Evolutionary conservation across 148 eudicot species (phyloP), one percentile per base, ranked within the genome.

Genomic region (Spergularia marina): DNA sequence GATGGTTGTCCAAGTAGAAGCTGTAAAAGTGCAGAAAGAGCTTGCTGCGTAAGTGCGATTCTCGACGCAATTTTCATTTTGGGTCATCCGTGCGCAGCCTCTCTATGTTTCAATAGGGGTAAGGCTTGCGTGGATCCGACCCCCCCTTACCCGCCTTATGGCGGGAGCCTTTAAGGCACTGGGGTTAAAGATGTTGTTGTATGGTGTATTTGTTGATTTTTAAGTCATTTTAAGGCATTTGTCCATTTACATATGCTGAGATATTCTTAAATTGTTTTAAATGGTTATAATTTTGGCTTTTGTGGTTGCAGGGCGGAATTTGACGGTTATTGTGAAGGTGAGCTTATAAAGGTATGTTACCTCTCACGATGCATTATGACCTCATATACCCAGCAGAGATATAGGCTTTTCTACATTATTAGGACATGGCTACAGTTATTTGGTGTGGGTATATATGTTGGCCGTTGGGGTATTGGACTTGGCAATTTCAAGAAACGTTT

Each of bases 301-400:
- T 79, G 68, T 92, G 89, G 67, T 76, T 82, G 72, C 97, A 94
- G 98, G 83, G 89, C 98, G 23, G 98, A 94, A 74, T 91, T 94
- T 84, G 98, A 94, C 87, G 98, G 98, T 39, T 94, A 94, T 71
- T 94, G 98, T 85, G 97, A 94, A 81, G 97, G 87, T 74, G 98
- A 94, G 74, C 93, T 94, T 73, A 86, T 94, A 56, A 94, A 91
- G 98, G 98, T 93, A 87, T 69, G 75, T 11, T 39, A 49, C 55
- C 55, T 61, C 74, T 39, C 25, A 51, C n/a, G 0, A n/a, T 49
- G 12, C 36, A 17, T 41, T 41, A 60, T 12, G 36, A 2, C 59
- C 4, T 25, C 14, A 68, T 4, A 56, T 16, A 18, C 16, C 20
- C 0, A 14, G 17, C 12, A 30, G 5, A 8, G 3, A 4, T 5